phyloP scores from a whole-genome alignment of 1,284 basidiomycete species.

The Leccinum pachyderme region DNA sequence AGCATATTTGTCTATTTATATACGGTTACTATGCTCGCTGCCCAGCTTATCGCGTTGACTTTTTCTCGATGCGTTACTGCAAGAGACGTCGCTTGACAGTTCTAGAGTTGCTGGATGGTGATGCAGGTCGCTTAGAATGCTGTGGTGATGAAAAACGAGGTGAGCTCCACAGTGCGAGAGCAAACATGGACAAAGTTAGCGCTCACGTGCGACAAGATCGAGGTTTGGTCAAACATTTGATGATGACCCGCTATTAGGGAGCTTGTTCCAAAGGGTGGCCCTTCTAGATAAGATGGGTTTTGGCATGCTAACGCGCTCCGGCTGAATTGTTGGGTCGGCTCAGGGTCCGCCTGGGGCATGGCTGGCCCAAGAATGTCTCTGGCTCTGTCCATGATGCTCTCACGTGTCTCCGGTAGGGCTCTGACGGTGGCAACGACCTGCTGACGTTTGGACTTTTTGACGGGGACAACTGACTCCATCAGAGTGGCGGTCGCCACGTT shows the following conservation, averaged over 20 bases:
- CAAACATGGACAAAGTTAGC: neutral
- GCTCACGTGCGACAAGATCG: conserved; percentile 14
- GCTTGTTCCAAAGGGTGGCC: conserved; percentile 39
- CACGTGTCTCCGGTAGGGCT: conserved; percentile 46
- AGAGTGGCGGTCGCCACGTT: conserved; percentile 41
- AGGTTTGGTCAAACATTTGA: conserved; percentile 23
- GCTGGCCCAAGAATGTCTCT: conserved; percentile 40
- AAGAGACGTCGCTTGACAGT: conserved; percentile 16
- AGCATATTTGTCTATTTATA: conserved; percentile 2
- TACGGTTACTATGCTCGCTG: conserved; percentile 8
- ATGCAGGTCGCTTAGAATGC: conserved; percentile 15
- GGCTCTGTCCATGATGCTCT: conserved; percentile 55
- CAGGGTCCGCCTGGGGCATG: conserved; percentile 3
- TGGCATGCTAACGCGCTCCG: conserved; percentile 21
- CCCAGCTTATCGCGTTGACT: neutral
- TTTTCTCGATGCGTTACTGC: conserved; percentile 4
- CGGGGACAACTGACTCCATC: conserved; percentile 52
- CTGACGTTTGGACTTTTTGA: conserved; percentile 45
- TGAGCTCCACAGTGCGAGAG: conserved; percentile 3
- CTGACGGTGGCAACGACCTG: conserved; percentile 47
- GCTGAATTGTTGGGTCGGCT: conserved; percentile 35
- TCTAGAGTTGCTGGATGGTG: conserved; percentile 6
- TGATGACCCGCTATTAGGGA: conserved; percentile 16
- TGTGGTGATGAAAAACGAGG: conserved; percentile 1
- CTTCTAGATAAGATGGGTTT: conserved; percentile 3